Conservation (phyloP, 257 asterid species). For the Solanum pinnatisectum region DNA sequence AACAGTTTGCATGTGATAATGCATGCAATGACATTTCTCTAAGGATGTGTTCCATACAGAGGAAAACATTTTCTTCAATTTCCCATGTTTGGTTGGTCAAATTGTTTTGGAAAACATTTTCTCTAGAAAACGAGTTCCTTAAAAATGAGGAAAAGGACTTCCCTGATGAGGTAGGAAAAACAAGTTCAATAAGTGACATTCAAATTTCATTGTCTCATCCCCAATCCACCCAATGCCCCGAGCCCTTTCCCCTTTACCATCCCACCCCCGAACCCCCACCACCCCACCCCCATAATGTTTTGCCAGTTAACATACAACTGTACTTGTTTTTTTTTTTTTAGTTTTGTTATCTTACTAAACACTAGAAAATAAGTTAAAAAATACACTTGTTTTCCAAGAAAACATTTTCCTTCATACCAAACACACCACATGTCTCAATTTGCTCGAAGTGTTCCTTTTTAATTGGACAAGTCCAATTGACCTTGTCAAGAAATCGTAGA, state of each 20-base stretch:
- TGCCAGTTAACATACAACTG: not conserved
- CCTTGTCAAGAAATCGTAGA: not conserved
- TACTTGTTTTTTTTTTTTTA: not conserved
- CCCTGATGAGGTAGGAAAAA: not conserved
- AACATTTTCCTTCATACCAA: not conserved
- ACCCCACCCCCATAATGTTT: not conserved
- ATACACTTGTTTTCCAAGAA: not conserved
- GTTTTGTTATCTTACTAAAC: not conserved
- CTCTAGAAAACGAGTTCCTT: no score
- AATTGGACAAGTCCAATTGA: not conserved
- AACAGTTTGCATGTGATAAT: not conserved
- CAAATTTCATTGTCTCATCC: not conserved
- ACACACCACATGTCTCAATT: not conserved
- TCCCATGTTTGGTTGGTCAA: not conserved
- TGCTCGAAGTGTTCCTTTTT: not conserved
- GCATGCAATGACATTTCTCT: not conserved
- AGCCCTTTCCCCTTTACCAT: not conserved
- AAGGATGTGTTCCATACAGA: not conserved
- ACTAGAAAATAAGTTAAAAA: not conserved
- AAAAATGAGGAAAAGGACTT: not conserved
- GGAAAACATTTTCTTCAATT: not conserved
- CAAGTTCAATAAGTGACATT: not conserved
- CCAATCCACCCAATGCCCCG: not conserved
- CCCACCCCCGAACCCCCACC: not conserved
- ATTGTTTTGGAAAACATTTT: not conserved